A percentile compares a stretch with the other conserved stretches of the same genome.
Conservation (phyloP, 768 basidiomycete species). For the Nidula microcarpa region DNA sequence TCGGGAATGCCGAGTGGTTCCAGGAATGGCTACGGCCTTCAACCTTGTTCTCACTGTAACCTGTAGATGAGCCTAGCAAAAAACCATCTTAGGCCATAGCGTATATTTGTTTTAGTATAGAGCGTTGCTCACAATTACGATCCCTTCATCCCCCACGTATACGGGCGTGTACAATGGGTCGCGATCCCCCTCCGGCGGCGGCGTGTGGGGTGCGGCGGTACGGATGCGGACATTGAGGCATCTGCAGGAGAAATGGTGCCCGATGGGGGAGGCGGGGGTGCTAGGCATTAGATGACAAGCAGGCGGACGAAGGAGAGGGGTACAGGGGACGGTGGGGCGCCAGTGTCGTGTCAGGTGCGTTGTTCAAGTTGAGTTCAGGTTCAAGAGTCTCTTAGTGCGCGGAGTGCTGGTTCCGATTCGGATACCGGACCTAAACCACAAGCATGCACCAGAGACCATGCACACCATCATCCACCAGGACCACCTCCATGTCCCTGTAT, state of each 20-base stretch:
- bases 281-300: constrained; percentile 23
- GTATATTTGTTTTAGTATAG: too few species aligned
- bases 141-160: constrained; percentile 65
- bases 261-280: constrained; percentile 14
- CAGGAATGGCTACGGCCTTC: constrained; percentile 37
- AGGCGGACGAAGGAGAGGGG: neutral
- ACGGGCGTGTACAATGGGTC: constrained; percentile 47
- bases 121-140: constrained; percentile 57
- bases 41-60: constrained; percentile 64
- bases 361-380: constrained; percentile 11
- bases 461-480: neutral
- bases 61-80: constrained; percentile 58
- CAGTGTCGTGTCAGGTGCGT: too few species aligned
- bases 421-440: constrained; percentile 26
- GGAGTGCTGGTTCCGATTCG: constrained; percentile 35
- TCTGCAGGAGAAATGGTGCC: constrained; percentile 49
- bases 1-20: constrained; percentile 49
- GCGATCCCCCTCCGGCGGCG: constrained; percentile 24
- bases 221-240: constrained; percentile 71
- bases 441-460: too few species aligned
- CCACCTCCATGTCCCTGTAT: too few species aligned
- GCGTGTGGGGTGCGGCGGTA: constrained; percentile 25
- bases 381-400: constrained; percentile 9
- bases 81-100: constrained; percentile 5
- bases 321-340: constrained; percentile 7